These are phyloP conservation scores for Talaromyces sp. DNA, from an alignment of 2,329 filamentous ascomycete genomes.

Conservation along the genomic window DNA sequence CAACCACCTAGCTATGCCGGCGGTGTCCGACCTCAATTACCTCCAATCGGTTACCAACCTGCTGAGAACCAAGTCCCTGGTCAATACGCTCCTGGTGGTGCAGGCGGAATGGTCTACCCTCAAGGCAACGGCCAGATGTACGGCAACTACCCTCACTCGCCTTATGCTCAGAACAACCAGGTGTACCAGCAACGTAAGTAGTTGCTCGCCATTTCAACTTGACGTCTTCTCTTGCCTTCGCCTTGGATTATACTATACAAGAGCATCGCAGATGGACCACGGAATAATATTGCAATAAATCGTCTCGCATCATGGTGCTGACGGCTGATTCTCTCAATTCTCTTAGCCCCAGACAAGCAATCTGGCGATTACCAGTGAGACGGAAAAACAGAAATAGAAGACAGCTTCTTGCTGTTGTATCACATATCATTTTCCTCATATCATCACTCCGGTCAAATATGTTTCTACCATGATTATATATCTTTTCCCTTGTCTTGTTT, in stretches of 20 bases:
- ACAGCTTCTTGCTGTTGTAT: neutral
- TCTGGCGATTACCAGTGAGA: slow-evolving; percentile 25
- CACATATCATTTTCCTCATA: neutral
- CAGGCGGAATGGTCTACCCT: slow-evolving; percentile 43
- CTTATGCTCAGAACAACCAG: slow-evolving; percentile 46
- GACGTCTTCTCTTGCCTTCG: slow-evolving; percentile 13
- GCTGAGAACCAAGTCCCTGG: slow-evolving; percentile 50
- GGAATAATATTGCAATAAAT: slow-evolving; percentile 15
- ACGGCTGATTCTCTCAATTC: slow-evolving; percentile 24
- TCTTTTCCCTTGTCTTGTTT: neutral
- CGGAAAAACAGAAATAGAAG: neutral
- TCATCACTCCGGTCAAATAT: neutral
- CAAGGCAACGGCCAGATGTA: slow-evolving; percentile 48
- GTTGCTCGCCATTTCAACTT: slow-evolving; percentile 18
- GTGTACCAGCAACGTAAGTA: slow-evolving; percentile 50
- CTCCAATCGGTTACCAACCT: slow-evolving; percentile 69
- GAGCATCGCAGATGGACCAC: slow-evolving; percentile 17
- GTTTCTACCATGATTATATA: neutral
- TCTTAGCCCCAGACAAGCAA: slow-evolving; percentile 25
- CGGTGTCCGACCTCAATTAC: slow-evolving; percentile 59
- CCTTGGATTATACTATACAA: slow-evolving; percentile 14
- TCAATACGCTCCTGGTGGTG: slow-evolving; percentile 61
- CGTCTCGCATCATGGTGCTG: slow-evolving; percentile 23
- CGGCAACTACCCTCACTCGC: slow-evolving; percentile 47
- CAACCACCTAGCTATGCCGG: slow-evolving; percentile 45